Percentiles rank a stretch among this genome's conserved stretches.
phyloP scores from a whole-genome alignment of 371 early-diverging fungal genomes.

The Capillidium heterosporum region DNA sequence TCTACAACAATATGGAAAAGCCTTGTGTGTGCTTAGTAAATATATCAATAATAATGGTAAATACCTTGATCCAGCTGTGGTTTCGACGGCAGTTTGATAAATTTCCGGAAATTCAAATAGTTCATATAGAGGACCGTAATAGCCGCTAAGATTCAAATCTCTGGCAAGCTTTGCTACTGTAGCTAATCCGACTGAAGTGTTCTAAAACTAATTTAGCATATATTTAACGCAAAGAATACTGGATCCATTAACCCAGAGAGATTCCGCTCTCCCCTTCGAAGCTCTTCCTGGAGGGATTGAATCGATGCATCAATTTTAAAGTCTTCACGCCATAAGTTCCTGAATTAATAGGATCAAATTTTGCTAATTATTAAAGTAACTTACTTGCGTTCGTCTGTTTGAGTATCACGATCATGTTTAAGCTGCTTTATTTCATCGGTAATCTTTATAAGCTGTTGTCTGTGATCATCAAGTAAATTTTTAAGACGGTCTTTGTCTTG shows the following conservation, averaged over 20 bases:
- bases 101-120: constrained; percentile 73
- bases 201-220: constrained; percentile 12
- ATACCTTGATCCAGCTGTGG: constrained; percentile 64
- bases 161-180: constrained; percentile 47
- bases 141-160: constrained; percentile 40
- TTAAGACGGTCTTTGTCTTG: constrained; percentile 13
- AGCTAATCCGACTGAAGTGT: constrained; percentile 50
- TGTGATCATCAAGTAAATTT: constrained; percentile 20
- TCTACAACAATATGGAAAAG: constrained; percentile 97
- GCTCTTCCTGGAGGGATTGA: constrained; percentile 49
- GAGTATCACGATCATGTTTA: constrained; percentile 28
- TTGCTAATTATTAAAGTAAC: constrained; percentile 5
- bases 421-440: constrained; percentile 15
- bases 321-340: constrained; percentile 80
- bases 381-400: constrained; percentile 56
- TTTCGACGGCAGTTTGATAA: constrained; percentile 78
- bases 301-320: constrained; percentile 47
- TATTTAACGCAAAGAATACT: constrained; percentile 13
- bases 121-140: constrained; percentile 84
- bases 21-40: constrained; percentile 16
- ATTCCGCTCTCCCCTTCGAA: constrained; percentile 48
- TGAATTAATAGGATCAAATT: neutral
- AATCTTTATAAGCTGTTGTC: constrained; percentile 14
- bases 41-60: neutral
- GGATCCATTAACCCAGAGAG: constrained; percentile 62